Evolutionary conservation across 345 rosid genomes (phyloP).

Genomic region (Eucalyptus camaldulensis): DNA sequence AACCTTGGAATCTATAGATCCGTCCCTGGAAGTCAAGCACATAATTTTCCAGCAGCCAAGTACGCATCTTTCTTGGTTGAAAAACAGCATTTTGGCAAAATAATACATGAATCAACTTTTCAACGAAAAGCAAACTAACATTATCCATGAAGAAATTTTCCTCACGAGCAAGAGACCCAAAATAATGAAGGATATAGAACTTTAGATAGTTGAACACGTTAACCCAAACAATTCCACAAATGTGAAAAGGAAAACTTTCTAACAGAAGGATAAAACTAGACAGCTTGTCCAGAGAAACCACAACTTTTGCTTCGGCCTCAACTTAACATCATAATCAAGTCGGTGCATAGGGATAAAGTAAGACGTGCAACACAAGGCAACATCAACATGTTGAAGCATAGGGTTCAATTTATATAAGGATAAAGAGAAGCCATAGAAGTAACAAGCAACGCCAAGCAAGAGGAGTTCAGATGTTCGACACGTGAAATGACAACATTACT

Average conservation of each 20-base stretch:
- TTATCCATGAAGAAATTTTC: neutral
- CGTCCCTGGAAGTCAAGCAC: neutral
- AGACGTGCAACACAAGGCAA: neutral
- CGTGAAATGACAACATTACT: neutral
- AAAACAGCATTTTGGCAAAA: neutral
- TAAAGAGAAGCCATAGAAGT: neutral
- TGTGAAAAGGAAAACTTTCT: neutral
- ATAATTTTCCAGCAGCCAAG: neutral
- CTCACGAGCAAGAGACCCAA: neutral
- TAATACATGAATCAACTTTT: neutral
- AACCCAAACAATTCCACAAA: neutral
- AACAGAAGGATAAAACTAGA: neutral
- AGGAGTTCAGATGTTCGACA: neutral
- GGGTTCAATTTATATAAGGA: neutral
- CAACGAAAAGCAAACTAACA: neutral
- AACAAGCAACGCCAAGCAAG: neutral
- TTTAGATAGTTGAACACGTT: neutral
- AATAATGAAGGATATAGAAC: neutral
- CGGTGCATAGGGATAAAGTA: neutral
- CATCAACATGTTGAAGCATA: neutral
- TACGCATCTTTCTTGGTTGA: neutral
- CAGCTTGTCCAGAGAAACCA: neutral
- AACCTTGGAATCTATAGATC: neutral
- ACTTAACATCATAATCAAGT: neutral
- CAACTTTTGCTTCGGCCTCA: neutral